Conservation (phyloP, 2,329 filamentous ascomycete species). For the Penicillium polonicum region DNA sequence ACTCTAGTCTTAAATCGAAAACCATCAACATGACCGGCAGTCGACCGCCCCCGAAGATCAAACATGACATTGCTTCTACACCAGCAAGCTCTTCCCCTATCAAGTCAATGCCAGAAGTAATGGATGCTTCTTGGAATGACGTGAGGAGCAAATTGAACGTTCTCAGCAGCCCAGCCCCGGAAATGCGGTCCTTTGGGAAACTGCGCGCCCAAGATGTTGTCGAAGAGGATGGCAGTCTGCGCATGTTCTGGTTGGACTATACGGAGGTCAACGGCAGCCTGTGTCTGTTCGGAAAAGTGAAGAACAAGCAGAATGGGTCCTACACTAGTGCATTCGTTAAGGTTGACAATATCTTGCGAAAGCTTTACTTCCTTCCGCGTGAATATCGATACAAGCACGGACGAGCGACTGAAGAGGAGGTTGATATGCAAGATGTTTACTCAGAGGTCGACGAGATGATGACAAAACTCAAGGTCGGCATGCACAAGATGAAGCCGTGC, state of each 20-base stretch:
- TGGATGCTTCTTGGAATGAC: slow-evolving; percentile 86
- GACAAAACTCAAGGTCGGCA: slow-evolving; percentile 77
- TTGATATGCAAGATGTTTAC: slow-evolving; percentile 87
- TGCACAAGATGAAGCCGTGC: slow-evolving; percentile 92
- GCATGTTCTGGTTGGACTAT: slow-evolving; percentile 97
- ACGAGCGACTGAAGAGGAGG: slow-evolving; percentile 69
- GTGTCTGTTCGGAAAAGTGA: slow-evolving; percentile 93
- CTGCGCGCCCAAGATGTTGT: slow-evolving; percentile 79
- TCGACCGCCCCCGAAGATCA: slow-evolving; percentile 71
- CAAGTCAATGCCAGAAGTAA: slow-evolving; percentile 56
- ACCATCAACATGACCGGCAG: slow-evolving; percentile 85
- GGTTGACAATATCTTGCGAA: slow-evolving; percentile 88
- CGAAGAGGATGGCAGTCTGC: slow-evolving; percentile 88
- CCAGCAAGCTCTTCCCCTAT: slow-evolving; percentile 75
- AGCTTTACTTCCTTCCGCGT: slow-evolving; percentile 88
- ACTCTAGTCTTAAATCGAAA: slow-evolving; percentile 59
- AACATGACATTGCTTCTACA: slow-evolving; percentile 67
- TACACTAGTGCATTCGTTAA: slow-evolving; percentile 95
- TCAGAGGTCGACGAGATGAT: slow-evolving; percentile 84
- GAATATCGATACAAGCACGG: slow-evolving; percentile 60
- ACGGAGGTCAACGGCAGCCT: slow-evolving; percentile 87
- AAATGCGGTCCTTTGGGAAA: slow-evolving; percentile 69
- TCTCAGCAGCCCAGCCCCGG: slow-evolving; percentile 68
- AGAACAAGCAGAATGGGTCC: slow-evolving; percentile 75
- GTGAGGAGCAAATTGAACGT: slow-evolving; percentile 85